A percentile compares a stretch with the other conserved stretches of the same genome.
These are phyloP conservation scores for Termitomyces sp. DNA, from an alignment of 768 basidiomycete species.

Conservation along the genomic window DNA sequence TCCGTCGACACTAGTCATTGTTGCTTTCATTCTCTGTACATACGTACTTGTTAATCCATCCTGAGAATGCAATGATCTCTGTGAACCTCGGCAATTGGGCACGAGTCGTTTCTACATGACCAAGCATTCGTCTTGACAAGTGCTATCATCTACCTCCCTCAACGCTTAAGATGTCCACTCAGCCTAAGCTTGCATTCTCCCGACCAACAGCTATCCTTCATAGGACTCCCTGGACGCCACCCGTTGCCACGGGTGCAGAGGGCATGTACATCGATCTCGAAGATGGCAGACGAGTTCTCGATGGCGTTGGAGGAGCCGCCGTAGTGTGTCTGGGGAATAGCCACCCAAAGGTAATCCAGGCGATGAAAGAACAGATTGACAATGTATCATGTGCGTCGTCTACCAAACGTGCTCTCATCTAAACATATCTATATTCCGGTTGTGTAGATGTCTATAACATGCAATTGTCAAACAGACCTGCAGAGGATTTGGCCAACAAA, in stretches of 20 bases:
- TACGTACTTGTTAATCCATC: too few species aligned
- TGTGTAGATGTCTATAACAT: constrained; percentile 77
- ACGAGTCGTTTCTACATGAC: neutral
- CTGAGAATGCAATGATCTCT: neutral
- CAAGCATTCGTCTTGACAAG: neutral
- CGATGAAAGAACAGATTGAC: constrained; percentile 77
- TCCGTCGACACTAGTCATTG: too few species aligned
- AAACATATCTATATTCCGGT: neutral
- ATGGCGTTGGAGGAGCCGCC: constrained; percentile 83
- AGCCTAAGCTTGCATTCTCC: neutral
- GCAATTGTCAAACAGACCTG: constrained; percentile 77
- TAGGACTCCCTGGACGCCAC: constrained; percentile 71
- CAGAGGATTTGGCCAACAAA: constrained; percentile 69
- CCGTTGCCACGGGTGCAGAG: constrained; percentile 58
- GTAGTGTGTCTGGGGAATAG: constrained; percentile 75
- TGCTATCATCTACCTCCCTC: neutral
- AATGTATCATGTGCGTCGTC: constrained; percentile 67
- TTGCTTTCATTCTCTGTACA: too few species aligned
- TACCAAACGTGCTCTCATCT: neutral
- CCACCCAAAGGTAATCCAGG: constrained; percentile 66
- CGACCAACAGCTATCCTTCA: constrained; percentile 43
- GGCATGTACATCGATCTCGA: constrained; percentile 72
- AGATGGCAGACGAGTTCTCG: constrained; percentile 64
- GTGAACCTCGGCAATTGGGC: neutral
- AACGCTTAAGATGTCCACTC: neutral